Evolutionary conservation across 257 asterid species (phyloP).

Genomic region (Penstemon eatonii): DNA sequence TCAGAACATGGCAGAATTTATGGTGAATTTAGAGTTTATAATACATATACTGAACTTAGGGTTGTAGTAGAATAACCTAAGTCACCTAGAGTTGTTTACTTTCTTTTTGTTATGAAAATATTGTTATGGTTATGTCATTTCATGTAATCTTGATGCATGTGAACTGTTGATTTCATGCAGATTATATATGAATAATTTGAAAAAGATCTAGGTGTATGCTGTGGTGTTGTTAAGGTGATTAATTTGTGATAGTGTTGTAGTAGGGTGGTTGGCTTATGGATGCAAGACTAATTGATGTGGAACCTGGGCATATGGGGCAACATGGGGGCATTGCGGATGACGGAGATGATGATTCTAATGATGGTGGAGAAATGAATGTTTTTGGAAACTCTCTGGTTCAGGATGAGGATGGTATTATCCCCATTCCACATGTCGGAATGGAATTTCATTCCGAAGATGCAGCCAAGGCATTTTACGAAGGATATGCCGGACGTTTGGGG

Average conservation of each 20-base stretch:
- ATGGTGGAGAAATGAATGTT: constrained; percentile 42
- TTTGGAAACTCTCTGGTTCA: constrained; percentile 37
- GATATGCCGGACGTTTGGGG: constrained; percentile 62
- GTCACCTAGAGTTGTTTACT: background rate
- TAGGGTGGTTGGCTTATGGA: constrained; percentile 42
- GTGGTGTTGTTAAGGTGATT: constrained; percentile 22
- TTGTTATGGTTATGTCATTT: too few species aligned
- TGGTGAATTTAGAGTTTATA: background rate
- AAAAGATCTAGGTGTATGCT: constrained; percentile 19
- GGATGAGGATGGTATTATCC: constrained; percentile 37
- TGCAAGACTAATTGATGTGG: constrained; percentile 43
- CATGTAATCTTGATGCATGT: constrained; percentile 11
- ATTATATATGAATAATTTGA: constrained; percentile 25
- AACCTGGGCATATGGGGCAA: constrained; percentile 45
- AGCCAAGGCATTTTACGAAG: constrained; percentile 64
- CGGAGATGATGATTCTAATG: constrained; percentile 52
- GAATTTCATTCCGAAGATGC: constrained; percentile 65
- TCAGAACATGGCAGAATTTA: constrained; percentile 20
- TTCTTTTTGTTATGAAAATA: background rate
- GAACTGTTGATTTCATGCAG: constrained; percentile 33
- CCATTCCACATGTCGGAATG: constrained; percentile 71
- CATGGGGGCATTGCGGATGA: constrained; percentile 50
- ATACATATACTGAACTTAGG: background rate
- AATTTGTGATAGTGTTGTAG: constrained; percentile 26
- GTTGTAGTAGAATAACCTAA: background rate